Percentiles rank a stretch among this genome's conserved stretches.
Conservation (phyloP, 176 grass and related monocot species). For the Aegilops umbellulata region DNA sequence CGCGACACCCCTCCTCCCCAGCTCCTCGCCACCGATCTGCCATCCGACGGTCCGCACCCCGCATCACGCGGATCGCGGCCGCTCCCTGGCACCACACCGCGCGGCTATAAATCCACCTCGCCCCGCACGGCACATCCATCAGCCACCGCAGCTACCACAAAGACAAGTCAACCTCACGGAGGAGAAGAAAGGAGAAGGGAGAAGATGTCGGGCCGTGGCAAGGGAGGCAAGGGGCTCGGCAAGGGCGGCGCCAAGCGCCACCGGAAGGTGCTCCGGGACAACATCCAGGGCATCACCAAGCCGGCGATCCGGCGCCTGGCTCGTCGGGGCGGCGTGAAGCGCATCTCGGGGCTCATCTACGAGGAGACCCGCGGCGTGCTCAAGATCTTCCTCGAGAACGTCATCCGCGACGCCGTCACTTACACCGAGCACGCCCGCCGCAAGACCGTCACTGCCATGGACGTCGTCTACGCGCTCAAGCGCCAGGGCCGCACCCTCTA, state of each 20-base stretch:
- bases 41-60: too few relatives aligned
- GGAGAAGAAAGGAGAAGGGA: not conserved
- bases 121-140: too few relatives aligned
- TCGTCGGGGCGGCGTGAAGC: constrained; percentile 80
- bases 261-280: constrained; percentile 86
- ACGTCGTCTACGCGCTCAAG: not conserved
- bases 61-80: too few relatives aligned
- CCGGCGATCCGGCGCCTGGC: constrained; percentile 80
- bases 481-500: not conserved
- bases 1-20: too few relatives aligned
- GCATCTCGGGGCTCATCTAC: constrained; percentile 89
- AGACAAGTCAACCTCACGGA: too few relatives aligned
- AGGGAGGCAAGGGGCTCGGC: constrained; percentile 85
- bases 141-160: too few relatives aligned
- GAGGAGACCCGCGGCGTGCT: constrained; percentile 63
- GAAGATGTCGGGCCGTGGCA: constrained; percentile 77
- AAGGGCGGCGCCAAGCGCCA: constrained; percentile 91
- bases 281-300: constrained; percentile 98
- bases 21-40: too few relatives aligned
- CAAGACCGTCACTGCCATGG: not conserved
- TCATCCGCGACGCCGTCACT: not conserved
- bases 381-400: not conserved
- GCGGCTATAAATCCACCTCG: too few relatives aligned
- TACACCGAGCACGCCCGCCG: not conserved
- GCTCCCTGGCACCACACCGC: too few relatives aligned